Conservation (phyloP, 495 filamentous ascomycete species). For the Penicillium herquei region DNA sequence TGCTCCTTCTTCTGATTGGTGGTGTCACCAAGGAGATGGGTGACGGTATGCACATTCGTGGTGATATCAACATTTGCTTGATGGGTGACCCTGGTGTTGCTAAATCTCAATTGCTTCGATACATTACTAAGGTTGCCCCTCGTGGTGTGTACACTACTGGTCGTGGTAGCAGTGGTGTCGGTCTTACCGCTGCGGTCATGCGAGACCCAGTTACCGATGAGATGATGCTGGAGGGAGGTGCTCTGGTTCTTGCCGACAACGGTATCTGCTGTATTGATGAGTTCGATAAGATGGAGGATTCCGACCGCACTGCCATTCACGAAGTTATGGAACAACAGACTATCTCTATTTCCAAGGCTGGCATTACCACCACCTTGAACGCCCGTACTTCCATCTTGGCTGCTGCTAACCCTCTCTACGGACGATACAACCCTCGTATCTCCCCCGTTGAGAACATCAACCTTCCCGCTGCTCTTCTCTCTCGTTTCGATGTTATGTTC, state of each 20-base stretch:
- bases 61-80: constrained; percentile 96
- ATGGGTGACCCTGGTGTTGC: constrained; percentile 99
- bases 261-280: constrained; percentile 99
- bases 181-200: constrained; percentile 98
- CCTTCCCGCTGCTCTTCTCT: constrained; percentile 89
- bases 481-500: constrained; percentile 96
- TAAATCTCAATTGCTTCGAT: constrained; percentile 96
- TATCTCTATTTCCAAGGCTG: constrained; percentile 97
- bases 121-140: constrained; percentile 96
- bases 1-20: constrained; percentile 89
- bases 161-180: constrained; percentile 92
- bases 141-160: constrained; percentile 97
- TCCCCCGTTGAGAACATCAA: constrained; percentile 99
- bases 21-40: constrained; percentile 97
- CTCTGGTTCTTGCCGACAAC: constrained; percentile 93
- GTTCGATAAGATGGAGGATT: constrained; percentile 99
- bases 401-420: constrained; percentile 95
- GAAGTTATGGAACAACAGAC: constrained; percentile 99
- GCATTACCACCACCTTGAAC: constrained; percentile 94
- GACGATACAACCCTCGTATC: constrained; percentile 94
- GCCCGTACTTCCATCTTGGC: constrained; percentile 97
- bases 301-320: constrained; percentile 94
- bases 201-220: constrained; percentile 97
- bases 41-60: constrained; percentile 96
- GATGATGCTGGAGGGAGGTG: constrained; percentile 97